Conservation (phyloP, 73 alveolate species). For the Paramecium bursaria region DNA sequence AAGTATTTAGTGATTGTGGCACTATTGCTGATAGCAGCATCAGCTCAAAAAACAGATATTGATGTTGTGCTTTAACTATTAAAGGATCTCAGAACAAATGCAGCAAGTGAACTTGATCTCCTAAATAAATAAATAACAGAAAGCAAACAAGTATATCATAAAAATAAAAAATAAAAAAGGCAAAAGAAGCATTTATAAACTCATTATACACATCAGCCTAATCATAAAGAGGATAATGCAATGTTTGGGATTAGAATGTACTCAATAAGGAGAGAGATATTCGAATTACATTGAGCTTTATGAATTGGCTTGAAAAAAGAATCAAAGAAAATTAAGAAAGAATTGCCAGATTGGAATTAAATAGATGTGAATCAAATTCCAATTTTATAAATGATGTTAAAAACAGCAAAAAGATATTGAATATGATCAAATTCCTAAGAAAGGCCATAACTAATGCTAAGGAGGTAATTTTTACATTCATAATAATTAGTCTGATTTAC, state of each 20-base stretch:
- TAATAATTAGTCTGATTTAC: constrained; percentile 23
- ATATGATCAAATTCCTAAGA: constrained; percentile 38
- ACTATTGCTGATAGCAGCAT: constrained; percentile 29
- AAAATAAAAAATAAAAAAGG: neutral
- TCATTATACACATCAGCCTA: constrained; percentile 22
- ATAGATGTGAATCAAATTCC: constrained; percentile 57
- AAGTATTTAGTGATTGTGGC: constrained; percentile 36
- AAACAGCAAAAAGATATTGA: constrained; percentile 30
- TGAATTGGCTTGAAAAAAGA: constrained; percentile 50
- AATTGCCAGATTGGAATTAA: constrained; percentile 14
- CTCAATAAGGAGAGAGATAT: constrained; percentile 56
- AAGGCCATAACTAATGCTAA: constrained; percentile 46
- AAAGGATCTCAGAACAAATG: constrained; percentile 21
- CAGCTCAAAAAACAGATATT: constrained; percentile 19
- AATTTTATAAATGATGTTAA: constrained; percentile 47
- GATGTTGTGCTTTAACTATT: constrained; percentile 54
- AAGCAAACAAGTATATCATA: neutral
- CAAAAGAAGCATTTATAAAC: constrained; percentile 22
- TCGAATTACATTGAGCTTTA: constrained; percentile 38
- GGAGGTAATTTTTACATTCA: constrained; percentile 4
- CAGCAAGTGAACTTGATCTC: neutral
- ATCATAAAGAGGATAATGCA: constrained; percentile 54
- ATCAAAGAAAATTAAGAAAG: constrained; percentile 52
- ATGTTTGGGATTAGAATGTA: constrained; percentile 25
- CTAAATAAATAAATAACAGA: neutral